Evolutionary conservation across 2,329 filamentous ascomycete genomes (phyloP), one percentile per base, ranked within the genome.

Genomic region (Fusarium anguioides): DNA sequence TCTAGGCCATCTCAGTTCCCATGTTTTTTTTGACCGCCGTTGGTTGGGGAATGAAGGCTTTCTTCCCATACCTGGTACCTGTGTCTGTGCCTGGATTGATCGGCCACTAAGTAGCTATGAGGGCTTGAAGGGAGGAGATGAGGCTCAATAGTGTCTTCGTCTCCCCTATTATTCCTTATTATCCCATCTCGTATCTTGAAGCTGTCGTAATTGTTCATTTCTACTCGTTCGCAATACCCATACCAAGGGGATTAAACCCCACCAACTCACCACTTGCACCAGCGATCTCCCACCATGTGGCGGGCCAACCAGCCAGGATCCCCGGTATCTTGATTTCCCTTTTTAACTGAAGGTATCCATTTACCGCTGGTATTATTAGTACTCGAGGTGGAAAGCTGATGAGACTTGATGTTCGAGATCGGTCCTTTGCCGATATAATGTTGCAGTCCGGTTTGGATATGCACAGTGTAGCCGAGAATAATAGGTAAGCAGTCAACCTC

Each of bases 121-220:
- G 54, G 52, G 47, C 52, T 46, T 48, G 31, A 37, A 20, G 52
- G 21, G 45, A 48, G 52, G 63, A 52, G 57, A 59, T 41, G 63
- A 65, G 46, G 39, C 36, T 52, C 47, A 50, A 48, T 55, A 54
- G 54, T 57, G n/a, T 24, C 42, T 53, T 57, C 39, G 31, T 44
- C 41, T 57, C 45, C 33, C 27, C 56, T 50, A 57, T 71, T 49
- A 41, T 60, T 60, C 60, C 29, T 42, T 44, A 46, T 62, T 35
- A 26, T 41, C 56, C 40, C 53, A 68, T 66, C 50, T 66, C 57
- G 63, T 44, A 48, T 65, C 37, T 35, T 64, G 26, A 15, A 31
- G 9, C 60, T 51, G 64, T 72, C 64, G 68, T 72, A 72, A 66
- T 71, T 42, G 54, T 64, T 73, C 72, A 73, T 72, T 73, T 73